A percentile compares a stretch with the other conserved stretches of the same genome.
These are phyloP conservation scores for Laguncularia racemosa DNA, from an alignment of 345 rosid species.

Conservation along the genomic window DNA sequence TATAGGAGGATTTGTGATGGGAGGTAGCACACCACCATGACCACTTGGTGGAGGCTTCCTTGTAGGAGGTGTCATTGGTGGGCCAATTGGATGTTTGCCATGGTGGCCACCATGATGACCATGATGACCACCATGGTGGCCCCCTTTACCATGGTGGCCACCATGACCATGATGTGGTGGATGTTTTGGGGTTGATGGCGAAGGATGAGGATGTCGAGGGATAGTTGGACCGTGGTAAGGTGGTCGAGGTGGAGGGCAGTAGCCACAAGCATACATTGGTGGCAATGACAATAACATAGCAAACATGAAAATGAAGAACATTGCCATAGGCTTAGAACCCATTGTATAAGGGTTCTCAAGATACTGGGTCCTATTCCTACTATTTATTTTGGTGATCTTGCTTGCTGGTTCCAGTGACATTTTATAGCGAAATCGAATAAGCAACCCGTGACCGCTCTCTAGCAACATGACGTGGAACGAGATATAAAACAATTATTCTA, in stretches of 20 bases:
- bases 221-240: slow-evolving; percentile 6
- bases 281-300: slow-evolving; percentile 12
- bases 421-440: slow-evolving; percentile 1
- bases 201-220: slow-evolving; percentile 9
- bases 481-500: too few relatives aligned
- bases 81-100: too few relatives aligned
- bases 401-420: background rate
- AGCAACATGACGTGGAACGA: too few relatives aligned
- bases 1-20: slow-evolving; percentile 8
- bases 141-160: background rate
- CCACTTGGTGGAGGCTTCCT: background rate
- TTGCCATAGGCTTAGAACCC: slow-evolving; percentile 11
- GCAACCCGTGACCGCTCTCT: too few relatives aligned
- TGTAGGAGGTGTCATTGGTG: too few relatives aligned
- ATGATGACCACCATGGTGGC: background rate
- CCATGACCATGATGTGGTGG: slow-evolving; percentile 11
- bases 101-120: background rate
- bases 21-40: slow-evolving; percentile 3
- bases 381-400: background rate
- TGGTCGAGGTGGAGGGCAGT: slow-evolving; percentile 12
- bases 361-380: too few relatives aligned
- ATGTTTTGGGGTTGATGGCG: background rate
- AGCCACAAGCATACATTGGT: slow-evolving; percentile 13
- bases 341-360: slow-evolving; percentile 4
- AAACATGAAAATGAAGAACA: slow-evolving; percentile 11